Evolutionary conservation across 2,329 filamentous ascomycete genomes (phyloP).

Genomic region (Sphaerulina populicola): DNA sequence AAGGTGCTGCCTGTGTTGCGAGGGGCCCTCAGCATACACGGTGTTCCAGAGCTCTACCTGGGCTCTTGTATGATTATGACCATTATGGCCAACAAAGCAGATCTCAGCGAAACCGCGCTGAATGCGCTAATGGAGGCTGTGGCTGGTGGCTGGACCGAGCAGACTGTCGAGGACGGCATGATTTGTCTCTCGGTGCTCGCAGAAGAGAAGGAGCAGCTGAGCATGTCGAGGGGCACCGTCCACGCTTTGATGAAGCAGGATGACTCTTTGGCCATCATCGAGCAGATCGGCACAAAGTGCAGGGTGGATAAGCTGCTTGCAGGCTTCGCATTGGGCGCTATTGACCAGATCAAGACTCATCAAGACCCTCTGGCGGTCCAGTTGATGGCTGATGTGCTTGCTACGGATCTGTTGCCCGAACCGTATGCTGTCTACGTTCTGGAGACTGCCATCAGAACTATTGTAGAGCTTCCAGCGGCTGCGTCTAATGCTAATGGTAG

Average conservation of each 20-base stretch:
- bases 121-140: slow-evolving; percentile 85
- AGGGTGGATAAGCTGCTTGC: slow-evolving; percentile 63
- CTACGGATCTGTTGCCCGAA: slow-evolving; percentile 4
- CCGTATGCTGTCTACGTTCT: slow-evolving; percentile 10
- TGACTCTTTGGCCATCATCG: slow-evolving; percentile 51
- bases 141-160: slow-evolving; percentile 63
- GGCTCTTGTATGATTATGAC: slow-evolving; percentile 87
- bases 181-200: slow-evolving; percentile 74
- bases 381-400: slow-evolving; percentile 9
- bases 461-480: neutral
- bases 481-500: slow-evolving; percentile 2
- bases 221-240: slow-evolving; percentile 61
- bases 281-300: slow-evolving; percentile 56
- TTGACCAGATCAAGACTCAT: slow-evolving; percentile 40
- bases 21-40: slow-evolving; percentile 65
- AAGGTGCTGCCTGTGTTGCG: slow-evolving; percentile 62
- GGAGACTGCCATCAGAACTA: slow-evolving; percentile 8
- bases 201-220: slow-evolving; percentile 64
- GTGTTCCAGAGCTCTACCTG: slow-evolving; percentile 69
- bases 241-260: slow-evolving; percentile 59
- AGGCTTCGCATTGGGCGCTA: slow-evolving; percentile 59
- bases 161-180: slow-evolving; percentile 65
- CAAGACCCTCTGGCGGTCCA: slow-evolving; percentile 2
- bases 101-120: slow-evolving; percentile 70
- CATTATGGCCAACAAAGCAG: slow-evolving; percentile 74